A percentile compares a stretch with the other conserved stretches of the same genome.
These are phyloP conservation scores for Fermentozyma sake DNA, from an alignment of 1,139 yeast species.

Conservation along the genomic window DNA sequence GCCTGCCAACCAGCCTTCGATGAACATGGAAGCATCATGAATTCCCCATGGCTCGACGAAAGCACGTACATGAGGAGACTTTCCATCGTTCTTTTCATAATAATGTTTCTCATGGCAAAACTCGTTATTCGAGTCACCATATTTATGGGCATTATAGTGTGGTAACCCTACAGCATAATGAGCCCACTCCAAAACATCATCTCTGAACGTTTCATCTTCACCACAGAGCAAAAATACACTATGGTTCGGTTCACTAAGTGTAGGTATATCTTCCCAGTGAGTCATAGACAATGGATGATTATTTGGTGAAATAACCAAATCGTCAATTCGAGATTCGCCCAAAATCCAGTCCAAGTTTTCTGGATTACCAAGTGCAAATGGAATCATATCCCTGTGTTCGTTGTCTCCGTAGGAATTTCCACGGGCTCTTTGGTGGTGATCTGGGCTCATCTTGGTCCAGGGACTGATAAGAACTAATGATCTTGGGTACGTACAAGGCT, in stretches of 20 bases:
- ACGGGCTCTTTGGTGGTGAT: conserved; percentile 13
- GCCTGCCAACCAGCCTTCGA: conserved; percentile 21
- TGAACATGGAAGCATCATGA: conserved; percentile 34
- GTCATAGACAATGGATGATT: conserved; percentile 10
- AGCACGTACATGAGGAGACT: conserved; percentile 15
- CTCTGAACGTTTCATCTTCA: conserved; percentile 43
- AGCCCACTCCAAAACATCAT: conserved; percentile 36
- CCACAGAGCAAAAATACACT: conserved; percentile 33
- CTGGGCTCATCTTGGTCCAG: conserved; percentile 29
- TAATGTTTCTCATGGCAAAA: conserved; percentile 16
- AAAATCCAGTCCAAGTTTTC: conserved; percentile 7
- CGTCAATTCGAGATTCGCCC: conserved; percentile 12
- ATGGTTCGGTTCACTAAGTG: conserved; percentile 20
- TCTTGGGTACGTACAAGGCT: conserved; percentile 22
- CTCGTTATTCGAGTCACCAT: conserved; percentile 23
- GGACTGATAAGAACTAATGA: conserved; percentile 35
- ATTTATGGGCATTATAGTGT: conserved; percentile 14
- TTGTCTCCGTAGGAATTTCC: conserved; percentile 37
- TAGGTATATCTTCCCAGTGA: conserved; percentile 35
- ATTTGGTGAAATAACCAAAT: conserved; percentile 16
- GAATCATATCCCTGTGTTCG: conserved; percentile 28
- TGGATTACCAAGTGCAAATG: conserved; percentile 7
- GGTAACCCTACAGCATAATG: conserved; percentile 29
- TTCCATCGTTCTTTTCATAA: conserved; percentile 12
- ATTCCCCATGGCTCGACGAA: conserved; percentile 44